Conservation (phyloP, 2,329 filamentous ascomycete species). For the Pestalotiopsis sp. region DNA sequence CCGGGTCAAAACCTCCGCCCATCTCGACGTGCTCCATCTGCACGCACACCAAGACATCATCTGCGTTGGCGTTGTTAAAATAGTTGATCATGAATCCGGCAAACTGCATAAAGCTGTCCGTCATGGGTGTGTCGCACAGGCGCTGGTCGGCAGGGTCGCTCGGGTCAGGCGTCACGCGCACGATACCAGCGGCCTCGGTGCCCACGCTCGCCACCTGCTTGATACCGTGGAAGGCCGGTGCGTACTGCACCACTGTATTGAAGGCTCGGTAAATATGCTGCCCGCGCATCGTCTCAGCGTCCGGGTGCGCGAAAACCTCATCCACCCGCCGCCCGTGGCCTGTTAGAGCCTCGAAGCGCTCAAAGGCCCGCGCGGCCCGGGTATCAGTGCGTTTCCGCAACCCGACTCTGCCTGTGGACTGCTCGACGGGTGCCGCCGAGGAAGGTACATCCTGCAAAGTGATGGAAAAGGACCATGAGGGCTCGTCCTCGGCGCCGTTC, state of each 20-base stretch:
- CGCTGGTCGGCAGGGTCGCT: slow-evolving; percentile 15
- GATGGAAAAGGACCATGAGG: slow-evolving; percentile 20
- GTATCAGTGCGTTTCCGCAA: slow-evolving; percentile 19
- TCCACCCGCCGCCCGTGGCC: slow-evolving; percentile 24
- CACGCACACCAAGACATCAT: slow-evolving; percentile 27
- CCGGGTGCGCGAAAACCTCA: slow-evolving; percentile 22
- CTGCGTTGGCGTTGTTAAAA: slow-evolving; percentile 17
- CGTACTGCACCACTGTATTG: slow-evolving; percentile 30
- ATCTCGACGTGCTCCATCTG: slow-evolving; percentile 26
- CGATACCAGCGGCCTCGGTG: slow-evolving; percentile 24
- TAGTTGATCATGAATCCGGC: slow-evolving; percentile 22
- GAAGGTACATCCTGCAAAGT: not conserved
- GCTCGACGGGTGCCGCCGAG: slow-evolving; percentile 10
- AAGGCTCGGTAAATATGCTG: slow-evolving; percentile 36
- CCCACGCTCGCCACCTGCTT: slow-evolving; percentile 22
- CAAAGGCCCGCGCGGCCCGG: slow-evolving; percentile 27
- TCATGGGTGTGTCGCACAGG: slow-evolving; percentile 21
- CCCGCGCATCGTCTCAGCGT: slow-evolving; percentile 34
- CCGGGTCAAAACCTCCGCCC: slow-evolving; percentile 22
- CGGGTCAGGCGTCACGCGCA: slow-evolving; percentile 13
- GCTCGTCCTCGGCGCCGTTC: not conserved
- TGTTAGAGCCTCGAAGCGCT: slow-evolving; percentile 32
- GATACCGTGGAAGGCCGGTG: slow-evolving; percentile 27
- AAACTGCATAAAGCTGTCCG: slow-evolving; percentile 24
- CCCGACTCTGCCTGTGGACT: slow-evolving; percentile 15